These are phyloP conservation scores for Podospora conica DNA, from an alignment of 495 filamentous ascomycete species.

Conservation along the genomic window DNA sequence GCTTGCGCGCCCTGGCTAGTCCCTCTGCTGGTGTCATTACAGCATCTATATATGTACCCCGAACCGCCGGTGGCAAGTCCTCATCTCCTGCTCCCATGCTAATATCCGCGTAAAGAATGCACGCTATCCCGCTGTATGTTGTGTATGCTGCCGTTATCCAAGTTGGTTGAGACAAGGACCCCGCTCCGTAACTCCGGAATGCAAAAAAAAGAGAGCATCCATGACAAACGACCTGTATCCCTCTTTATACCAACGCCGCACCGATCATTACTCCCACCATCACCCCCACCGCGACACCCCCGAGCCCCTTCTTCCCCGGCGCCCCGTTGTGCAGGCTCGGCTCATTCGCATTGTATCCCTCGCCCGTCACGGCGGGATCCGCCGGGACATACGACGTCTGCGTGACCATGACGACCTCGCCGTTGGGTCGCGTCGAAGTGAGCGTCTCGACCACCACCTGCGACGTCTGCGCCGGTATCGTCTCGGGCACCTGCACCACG, in stretches of 20 bases:
- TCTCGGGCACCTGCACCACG: background rate
- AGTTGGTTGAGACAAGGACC: background rate
- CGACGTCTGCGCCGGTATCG: slow-evolving; percentile 13
- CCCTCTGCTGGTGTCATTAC: slow-evolving; percentile 1
- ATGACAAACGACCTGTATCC: background rate
- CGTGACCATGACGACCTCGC: slow-evolving; percentile 28
- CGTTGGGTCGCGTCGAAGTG: slow-evolving; percentile 34
- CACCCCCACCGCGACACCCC: slow-evolving; percentile 23
- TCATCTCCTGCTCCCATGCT: background rate
- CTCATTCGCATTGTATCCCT: slow-evolving; percentile 12
- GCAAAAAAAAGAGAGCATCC: slow-evolving; percentile 3
- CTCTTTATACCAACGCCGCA: slow-evolving; percentile 8
- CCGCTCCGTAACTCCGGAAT: slow-evolving; percentile 13
- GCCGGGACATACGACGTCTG: slow-evolving; percentile 23
- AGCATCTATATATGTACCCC: background rate
- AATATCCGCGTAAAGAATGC: background rate
- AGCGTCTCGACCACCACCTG: slow-evolving; percentile 21
- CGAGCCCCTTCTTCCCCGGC: slow-evolving; percentile 8
- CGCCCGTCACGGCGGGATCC: slow-evolving; percentile 8
- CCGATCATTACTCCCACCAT: slow-evolving; percentile 23
- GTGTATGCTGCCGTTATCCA: background rate
- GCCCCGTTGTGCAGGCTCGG: slow-evolving; percentile 35
- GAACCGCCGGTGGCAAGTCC: too few relatives aligned
- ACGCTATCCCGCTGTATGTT: background rate
- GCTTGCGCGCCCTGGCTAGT: background rate